Evolutionary conservation across 768 basidiomycete species (phyloP).

Genomic region (Trichaptum fuscoviolaceum): DNA sequence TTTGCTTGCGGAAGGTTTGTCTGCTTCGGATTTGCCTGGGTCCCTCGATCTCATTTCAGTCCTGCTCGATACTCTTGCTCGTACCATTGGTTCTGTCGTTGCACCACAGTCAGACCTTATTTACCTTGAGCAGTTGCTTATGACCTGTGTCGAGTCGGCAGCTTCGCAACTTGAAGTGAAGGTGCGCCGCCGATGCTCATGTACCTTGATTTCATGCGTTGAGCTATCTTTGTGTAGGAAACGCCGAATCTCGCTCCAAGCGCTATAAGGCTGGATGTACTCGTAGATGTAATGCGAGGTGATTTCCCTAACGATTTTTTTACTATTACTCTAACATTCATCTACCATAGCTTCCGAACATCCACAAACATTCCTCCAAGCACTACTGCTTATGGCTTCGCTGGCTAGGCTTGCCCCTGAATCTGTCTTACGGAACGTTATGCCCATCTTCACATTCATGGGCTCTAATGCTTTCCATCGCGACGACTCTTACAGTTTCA

Average conservation of each 20-base stretch:
- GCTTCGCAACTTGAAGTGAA: slow-evolving; percentile 50
- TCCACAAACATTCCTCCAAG: slow-evolving; percentile 93
- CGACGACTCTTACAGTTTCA: slow-evolving; percentile 93
- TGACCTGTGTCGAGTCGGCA: slow-evolving; percentile 71
- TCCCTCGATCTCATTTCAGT: slow-evolving; percentile 66
- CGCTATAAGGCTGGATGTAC: slow-evolving; percentile 71
- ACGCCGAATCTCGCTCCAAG: slow-evolving; percentile 46
- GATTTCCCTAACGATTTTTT: slow-evolving; percentile 7
- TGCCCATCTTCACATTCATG: slow-evolving; percentile 99
- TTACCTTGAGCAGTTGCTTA: slow-evolving; percentile 78
- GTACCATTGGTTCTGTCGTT: slow-evolving; percentile 52
- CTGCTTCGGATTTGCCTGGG: slow-evolving; percentile 56
- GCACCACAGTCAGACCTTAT: slow-evolving; percentile 57
- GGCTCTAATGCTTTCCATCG: slow-evolving; percentile 97
- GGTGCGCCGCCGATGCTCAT: too few species aligned
- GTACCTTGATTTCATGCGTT: too few species aligned
- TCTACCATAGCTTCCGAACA: slow-evolving; percentile 65
- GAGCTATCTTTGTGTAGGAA: slow-evolving; percentile 32
- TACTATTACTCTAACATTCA: slow-evolving; percentile 2
- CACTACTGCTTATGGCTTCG: slow-evolving; percentile 79
- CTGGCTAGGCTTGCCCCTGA: slow-evolving; percentile 83
- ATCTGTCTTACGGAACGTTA: slow-evolving; percentile 87
- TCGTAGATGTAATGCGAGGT: slow-evolving; percentile 87
- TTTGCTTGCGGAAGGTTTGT: slow-evolving; percentile 66
- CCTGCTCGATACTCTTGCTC: slow-evolving; percentile 68